These are phyloP conservation scores for Coffea canephora DNA, from an alignment of 257 asterid species.

Conservation along the genomic window DNA sequence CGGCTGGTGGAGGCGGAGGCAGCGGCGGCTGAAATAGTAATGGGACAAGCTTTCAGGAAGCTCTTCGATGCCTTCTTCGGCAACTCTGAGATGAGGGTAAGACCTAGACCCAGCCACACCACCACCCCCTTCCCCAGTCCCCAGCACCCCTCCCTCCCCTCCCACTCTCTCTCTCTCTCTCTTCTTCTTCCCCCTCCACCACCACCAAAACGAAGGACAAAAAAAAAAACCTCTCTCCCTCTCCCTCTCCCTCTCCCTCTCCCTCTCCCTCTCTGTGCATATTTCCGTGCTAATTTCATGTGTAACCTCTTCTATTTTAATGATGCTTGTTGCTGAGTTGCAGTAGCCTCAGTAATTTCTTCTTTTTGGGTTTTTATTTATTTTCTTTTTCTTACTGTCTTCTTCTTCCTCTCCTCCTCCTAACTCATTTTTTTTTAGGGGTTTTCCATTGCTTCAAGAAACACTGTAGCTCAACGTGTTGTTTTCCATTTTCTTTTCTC, in stretches of 20 bases:
- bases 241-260: too few relatives aligned
- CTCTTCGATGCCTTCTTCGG: slow-evolving; percentile 97
- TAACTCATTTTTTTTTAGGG: background rate
- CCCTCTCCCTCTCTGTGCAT: too few relatives aligned
- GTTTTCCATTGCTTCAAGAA: background rate
- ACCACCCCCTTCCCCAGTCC: background rate
- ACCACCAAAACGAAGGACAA: too few relatives aligned
- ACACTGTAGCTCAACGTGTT: background rate
- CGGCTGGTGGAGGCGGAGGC: background rate
- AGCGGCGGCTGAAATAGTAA: slow-evolving; percentile 13
- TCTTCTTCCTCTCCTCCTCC: background rate
- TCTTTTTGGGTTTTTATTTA: background rate
- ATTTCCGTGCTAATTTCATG: too few relatives aligned
- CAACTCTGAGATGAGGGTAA: slow-evolving; percentile 94
- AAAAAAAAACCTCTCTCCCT: too few relatives aligned
- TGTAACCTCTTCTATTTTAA: background rate
- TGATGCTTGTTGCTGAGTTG: background rate
- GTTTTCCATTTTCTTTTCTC: background rate
- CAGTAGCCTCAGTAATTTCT: background rate
- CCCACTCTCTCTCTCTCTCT: too few relatives aligned
- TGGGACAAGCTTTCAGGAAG: slow-evolving; percentile 98
- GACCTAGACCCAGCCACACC: background rate
- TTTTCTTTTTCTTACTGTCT: background rate
- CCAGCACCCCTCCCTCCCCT: too few relatives aligned
- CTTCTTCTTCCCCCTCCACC: too few relatives aligned